These are phyloP conservation scores for Setaria viridis DNA, from an alignment of 202 grass and related monocot genomes.

Conservation along the genomic window DNA sequence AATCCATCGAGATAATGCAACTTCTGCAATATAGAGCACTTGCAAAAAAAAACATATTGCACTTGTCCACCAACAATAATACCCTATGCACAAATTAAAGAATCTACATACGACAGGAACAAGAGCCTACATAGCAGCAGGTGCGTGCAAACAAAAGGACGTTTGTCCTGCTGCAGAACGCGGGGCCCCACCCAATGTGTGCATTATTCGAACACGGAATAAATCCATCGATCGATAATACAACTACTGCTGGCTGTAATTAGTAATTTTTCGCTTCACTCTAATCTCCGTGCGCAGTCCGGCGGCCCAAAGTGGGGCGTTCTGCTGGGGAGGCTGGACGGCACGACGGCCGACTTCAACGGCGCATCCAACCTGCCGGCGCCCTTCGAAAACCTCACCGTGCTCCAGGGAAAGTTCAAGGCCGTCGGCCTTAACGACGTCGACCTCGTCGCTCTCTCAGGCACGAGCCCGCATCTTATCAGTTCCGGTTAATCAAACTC, in stretches of 20 bases:
- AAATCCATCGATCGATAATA: not conserved
- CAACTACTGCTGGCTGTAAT: not conserved
- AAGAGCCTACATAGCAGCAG: too few species aligned
- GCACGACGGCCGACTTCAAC: conserved; percentile 45
- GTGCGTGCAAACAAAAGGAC: too few species aligned
- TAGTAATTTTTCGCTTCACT: not conserved
- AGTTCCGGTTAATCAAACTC: too few species aligned
- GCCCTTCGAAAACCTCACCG: conserved; percentile 42
- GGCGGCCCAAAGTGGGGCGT: conserved; percentile 59
- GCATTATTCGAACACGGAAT: not conserved
- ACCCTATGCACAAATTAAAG: too few species aligned
- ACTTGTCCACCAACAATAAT: too few species aligned
- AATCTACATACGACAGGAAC: too few species aligned
- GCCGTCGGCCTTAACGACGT: conserved; percentile 38
- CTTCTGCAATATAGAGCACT: too few species aligned
- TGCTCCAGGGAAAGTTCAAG: conserved; percentile 44
- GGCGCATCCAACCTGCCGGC: conserved; percentile 46
- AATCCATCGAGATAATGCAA: too few species aligned
- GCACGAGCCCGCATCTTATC: not conserved
- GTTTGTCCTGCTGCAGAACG: too few species aligned
- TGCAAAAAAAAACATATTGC: too few species aligned
- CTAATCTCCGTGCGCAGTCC: conserved; percentile 31
- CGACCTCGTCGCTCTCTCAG: conserved; percentile 79
- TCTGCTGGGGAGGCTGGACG: conserved; percentile 61
- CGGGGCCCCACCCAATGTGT: too few species aligned